Base-by-base conservation (phyloP, 306 rosid species). In the Prosopis cineraria region DNA sequence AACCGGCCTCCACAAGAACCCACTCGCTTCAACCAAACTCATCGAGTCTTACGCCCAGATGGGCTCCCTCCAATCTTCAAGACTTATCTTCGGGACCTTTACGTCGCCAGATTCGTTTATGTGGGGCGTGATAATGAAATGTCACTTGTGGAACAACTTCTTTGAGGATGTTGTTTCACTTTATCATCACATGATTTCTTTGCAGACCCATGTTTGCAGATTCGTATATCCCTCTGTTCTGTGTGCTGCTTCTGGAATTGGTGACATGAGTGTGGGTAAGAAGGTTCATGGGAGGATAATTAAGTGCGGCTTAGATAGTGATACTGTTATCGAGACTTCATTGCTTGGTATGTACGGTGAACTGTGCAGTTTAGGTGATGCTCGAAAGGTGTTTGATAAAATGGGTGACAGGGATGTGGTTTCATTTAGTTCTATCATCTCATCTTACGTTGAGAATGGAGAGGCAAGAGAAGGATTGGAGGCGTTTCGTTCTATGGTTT, bases 41-140 rank as follows among this genome's bases (percentile, higher is more conserved):
- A 77, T 89, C 10, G 97, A 94, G 33, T 94, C 97, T 62, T 94
- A 90, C 65, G 78, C 93, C 50, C 95, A 89, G 78, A 83, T 83
- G 90, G 93, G 89, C 55, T 60, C 83, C 74, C 90, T 88, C 72
- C 84, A 77, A 34, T 84, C 97, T 52, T 88, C 97, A 62, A 81
- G 81, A 70, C 87, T 70, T 55, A 88, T 92, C 80, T 94, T 92
- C 40, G 67, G 68, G 8, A 17, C 90, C 44, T 86, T 87, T 88
- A 84, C 84, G 22, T 81, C 70, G 58, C 96, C 92, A 34, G 97
- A 94, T 86, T 87, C 91, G 39, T 94, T 94, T 89, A 94, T 94
- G 98, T 92, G 90, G 79, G 96, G 96, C 6, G 97, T 94, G 1
- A 84, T 92, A 14, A 63, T 94, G 66, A 92, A 94, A 84, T 90